Evolutionary conservation across 129 eudicot genomes (phyloP).

Genomic region (Escallonia herrerae): DNA sequence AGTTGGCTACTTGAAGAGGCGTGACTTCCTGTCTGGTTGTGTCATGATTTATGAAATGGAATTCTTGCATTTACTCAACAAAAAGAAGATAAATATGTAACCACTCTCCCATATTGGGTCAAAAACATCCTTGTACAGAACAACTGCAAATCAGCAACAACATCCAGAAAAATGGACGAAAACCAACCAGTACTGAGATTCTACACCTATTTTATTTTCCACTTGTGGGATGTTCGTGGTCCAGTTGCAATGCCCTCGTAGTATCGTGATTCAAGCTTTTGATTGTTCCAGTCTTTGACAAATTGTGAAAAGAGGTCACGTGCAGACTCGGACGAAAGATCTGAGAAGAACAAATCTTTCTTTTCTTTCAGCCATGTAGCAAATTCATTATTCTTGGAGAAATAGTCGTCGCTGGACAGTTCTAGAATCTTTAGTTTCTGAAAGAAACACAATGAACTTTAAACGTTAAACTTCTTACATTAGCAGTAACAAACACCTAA

Average conservation of each 20-base stretch:
- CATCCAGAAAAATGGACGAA: too few species aligned
- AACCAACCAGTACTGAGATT: too few species aligned
- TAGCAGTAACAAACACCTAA: neutral
- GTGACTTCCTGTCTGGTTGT: too few species aligned
- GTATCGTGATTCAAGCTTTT: constrained; percentile 35
- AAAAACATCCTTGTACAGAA: too few species aligned
- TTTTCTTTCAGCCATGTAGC: constrained; percentile 43
- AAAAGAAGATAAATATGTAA: too few species aligned
- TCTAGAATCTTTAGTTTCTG: constrained; percentile 36
- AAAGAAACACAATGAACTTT: neutral
- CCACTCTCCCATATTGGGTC: too few species aligned
- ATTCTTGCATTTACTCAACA: too few species aligned
- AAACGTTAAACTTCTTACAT: too few species aligned
- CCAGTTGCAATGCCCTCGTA: constrained; percentile 35
- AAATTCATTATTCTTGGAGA: constrained; percentile 50
- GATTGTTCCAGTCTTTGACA: constrained; percentile 31
- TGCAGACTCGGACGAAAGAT: constrained; percentile 42
- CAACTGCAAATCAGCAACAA: too few species aligned
- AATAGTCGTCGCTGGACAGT: constrained; percentile 38
- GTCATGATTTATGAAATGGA: too few species aligned
- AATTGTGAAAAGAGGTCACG: constrained; percentile 31
- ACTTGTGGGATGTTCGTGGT: constrained; percentile 41
- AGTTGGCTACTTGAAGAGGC: too few species aligned
- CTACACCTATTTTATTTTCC: constrained; percentile 26
- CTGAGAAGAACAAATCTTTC: constrained; percentile 36